Base-by-base conservation (phyloP, 768 basidiomycete genomes). In the Mycena epipterygia region DNA sequence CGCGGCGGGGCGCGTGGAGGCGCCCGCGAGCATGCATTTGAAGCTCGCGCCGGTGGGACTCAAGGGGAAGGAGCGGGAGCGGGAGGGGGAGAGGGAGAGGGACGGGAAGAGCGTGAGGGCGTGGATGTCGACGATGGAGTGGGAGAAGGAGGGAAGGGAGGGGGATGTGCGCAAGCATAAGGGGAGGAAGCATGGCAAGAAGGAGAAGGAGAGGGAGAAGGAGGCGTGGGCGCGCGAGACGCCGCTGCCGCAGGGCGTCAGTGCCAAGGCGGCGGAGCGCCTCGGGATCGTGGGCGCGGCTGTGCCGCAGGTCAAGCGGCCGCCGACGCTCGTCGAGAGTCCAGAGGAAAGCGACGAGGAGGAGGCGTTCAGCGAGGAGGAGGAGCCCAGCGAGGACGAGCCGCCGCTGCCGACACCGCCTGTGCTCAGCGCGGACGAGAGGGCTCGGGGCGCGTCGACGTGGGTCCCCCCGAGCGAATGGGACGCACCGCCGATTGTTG, bases 221-320 rank as follows among this genome's bases (percentile, higher is more conserved):
- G n/a, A 53, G 67, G 29, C 46, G 42, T 8, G 35, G 44, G 39
- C 32, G 35, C 21, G 13, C 13, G 58, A 68, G 21, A 46, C 68
- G 39, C 64, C 63, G 44, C n/a, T 74, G n/a, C 73, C 73, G 49
- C 51, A 53, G 32, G 68, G 64, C 13, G 21, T 74, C 9, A 74
- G 73, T 37, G 67, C 73, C 23, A 74, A 74, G 61, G 73, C 73
- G 53, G 71, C 71, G 30, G 70, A 62, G 30, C 63, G 71, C 7
- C 56, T 74, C 2, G 73, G 73, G 14, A 74, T 74, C 32, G 64
- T 46, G 7, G 64, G 62, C 6, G 32, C 67, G n/a, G 66, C 44
- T 9, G 62, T 46, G 21, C 48, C 46, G 49, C 39, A 46, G 48
- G 2, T 61, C 7, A 39, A 56, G 49, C 68, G 64, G 35, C 60